Evolutionary conservation across 345 rosid genomes (phyloP), one percentile per base, ranked within the genome.

Genomic region (Acer saccharum): DNA sequence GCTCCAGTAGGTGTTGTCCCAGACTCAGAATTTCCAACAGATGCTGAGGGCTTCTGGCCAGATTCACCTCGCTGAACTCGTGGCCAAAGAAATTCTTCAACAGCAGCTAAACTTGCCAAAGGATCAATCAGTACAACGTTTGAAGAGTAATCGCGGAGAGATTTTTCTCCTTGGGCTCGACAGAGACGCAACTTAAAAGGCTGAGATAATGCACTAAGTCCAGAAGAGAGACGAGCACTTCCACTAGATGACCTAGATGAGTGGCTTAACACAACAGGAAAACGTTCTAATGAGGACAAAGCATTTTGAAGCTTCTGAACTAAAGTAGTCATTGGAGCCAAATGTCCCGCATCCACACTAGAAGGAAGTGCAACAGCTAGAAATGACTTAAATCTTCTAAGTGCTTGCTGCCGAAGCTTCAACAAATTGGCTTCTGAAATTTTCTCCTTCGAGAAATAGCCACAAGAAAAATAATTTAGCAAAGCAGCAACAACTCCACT

Each of bases 291-390:
- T 54, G 98, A 97, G 52, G 98, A 89, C 81, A 97, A 79, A 71
- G 98, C 97, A 89, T 91, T 88, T 83, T 97, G 99, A 84, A 97
- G 99, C 86, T 97, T 97, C 90, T 94, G 98, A 84, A 93, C 88
- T 79, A 97, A 83, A 75, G 94, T 89, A 67, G 94, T 81, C 98
- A 97, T 88, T 32, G 96, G 88, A 79, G 91, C 82, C 54, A 62
- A 79, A 83, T 77, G 79, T 71, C 84, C 86, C 64, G 81, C 94
- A 78, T 83, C 87, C 71, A 78, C 79, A 69, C 78, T 81, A 62
- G 78, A 85, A 76, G 98, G 93, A 84, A 97, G 98, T 35, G 99
- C 92, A 68, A 90, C 82, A 66, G 87, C 78, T 41, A 94, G 84
- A 83, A 97, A 97, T 48, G 89, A 90, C 83, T 88, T 94, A 32